phyloP scores from a whole-genome alignment of 139 green algal genomes.

The Closterium sp. region DNA sequence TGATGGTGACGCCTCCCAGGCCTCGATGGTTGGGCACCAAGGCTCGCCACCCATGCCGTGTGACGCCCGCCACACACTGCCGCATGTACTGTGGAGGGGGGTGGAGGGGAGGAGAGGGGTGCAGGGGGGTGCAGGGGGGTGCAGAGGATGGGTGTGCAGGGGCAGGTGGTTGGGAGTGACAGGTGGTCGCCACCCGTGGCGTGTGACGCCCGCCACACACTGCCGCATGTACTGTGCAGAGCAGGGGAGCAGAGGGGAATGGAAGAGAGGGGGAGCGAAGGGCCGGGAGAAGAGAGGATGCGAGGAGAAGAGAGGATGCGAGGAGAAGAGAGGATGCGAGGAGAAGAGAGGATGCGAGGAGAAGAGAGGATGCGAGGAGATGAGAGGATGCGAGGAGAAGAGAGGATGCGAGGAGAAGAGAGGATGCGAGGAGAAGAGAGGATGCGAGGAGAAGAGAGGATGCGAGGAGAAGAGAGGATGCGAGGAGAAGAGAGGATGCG shows the following conservation, averaged over 20 bases:
- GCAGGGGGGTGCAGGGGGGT: no score
- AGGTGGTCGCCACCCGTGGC: neutral
- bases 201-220: neutral
- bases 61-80: slow-evolving; percentile 7
- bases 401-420: no score
- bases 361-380: no score
- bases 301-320: no score
- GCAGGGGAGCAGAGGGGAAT: neutral
- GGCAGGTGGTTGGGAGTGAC: neutral
- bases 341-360: no score
- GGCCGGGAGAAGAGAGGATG: neutral
- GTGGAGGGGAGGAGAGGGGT: neutral
- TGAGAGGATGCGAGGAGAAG: no score
- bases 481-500: no score
- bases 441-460: no score
- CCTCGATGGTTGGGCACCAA: slow-evolving; percentile 42
- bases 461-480: no score
- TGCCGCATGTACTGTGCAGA: neutral
- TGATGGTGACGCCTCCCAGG: slow-evolving; percentile 41
- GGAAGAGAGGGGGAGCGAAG: neutral
- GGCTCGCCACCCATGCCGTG: slow-evolving; percentile 18
- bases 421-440: no score
- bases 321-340: no score
- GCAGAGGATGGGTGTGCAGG: no score
- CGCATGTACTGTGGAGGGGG: neutral